Conservation (phyloP, 768 basidiomycete species). For the Serendipita sp. region DNA sequence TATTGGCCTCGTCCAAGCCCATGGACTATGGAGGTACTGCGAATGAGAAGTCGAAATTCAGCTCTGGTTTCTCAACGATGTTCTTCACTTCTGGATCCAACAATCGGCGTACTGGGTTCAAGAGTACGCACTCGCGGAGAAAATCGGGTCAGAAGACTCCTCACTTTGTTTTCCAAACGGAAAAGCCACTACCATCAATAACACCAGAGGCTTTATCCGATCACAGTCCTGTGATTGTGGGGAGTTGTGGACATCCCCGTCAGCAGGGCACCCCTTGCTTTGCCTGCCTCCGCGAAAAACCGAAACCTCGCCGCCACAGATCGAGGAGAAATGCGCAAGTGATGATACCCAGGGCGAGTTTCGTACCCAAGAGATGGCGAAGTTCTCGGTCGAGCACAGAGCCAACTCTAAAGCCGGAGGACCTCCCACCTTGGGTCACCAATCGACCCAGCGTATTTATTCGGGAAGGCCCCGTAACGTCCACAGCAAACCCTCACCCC, state of each 20-base stretch:
- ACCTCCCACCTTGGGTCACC: neutral
- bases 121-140: neutral
- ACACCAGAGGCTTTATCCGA: neutral
- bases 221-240: neutral
- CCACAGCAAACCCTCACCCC: neutral
- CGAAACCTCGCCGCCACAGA: neutral
- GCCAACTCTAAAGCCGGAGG: neutral
- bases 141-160: neutral
- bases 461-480: neutral
- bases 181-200: neutral
- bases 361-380: neutral
- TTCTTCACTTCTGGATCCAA: too few relatives aligned
- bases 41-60: too few relatives aligned
- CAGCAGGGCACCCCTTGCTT: neutral
- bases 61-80: too few relatives aligned
- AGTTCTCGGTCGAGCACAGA: neutral
- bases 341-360: neutral
- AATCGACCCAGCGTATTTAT: neutral
- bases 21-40: too few relatives aligned
- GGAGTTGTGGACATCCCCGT: neutral
- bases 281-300: constrained; percentile 1
- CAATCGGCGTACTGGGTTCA: too few relatives aligned
- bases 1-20: too few relatives aligned
- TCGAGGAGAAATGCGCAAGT: constrained; percentile 2
- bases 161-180: neutral